phyloP scores from a whole-genome alignment of 179 eudicot genomes.

The Monotropa hypopitys region DNA sequence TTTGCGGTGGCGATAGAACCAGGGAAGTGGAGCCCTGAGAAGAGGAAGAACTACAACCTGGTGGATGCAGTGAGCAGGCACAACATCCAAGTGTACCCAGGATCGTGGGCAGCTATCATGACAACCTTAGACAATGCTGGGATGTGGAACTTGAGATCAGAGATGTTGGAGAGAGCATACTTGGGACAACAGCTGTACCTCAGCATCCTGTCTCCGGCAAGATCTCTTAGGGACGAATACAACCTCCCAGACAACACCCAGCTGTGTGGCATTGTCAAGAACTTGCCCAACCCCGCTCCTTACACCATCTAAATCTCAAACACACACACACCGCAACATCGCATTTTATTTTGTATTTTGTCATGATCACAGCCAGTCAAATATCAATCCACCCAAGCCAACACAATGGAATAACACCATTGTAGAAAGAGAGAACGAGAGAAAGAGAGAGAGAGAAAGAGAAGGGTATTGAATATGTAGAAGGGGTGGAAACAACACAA shows the following conservation, averaged over 20 bases:
- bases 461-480: not conserved
- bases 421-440: not conserved
- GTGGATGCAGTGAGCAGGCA: slow-evolving; percentile 46
- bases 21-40: slow-evolving; percentile 39
- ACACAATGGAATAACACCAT: not conserved
- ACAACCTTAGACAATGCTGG: slow-evolving; percentile 57
- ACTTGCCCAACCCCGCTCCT: slow-evolving; percentile 12
- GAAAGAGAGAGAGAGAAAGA: not conserved
- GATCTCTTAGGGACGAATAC: slow-evolving; percentile 29
- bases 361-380: not conserved
- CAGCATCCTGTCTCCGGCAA: slow-evolving; percentile 32
- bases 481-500: not conserved
- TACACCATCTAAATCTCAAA: slow-evolving; percentile 8
- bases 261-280: slow-evolving; percentile 30
- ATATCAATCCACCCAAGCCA: not conserved
- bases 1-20: slow-evolving; percentile 42
- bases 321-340: not conserved
- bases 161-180: slow-evolving; percentile 33
- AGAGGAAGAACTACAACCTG: slow-evolving; percentile 37
- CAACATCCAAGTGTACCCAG: slow-evolving; percentile 55
- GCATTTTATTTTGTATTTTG: not conserved
- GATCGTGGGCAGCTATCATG: slow-evolving; percentile 48
- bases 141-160: slow-evolving; percentile 58
- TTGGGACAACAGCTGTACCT: slow-evolving; percentile 55
- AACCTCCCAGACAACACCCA: slow-evolving; percentile 31